phyloP scores from a whole-genome alignment of 2,329 filamentous ascomycete species.

The Penicillium polonicum region DNA sequence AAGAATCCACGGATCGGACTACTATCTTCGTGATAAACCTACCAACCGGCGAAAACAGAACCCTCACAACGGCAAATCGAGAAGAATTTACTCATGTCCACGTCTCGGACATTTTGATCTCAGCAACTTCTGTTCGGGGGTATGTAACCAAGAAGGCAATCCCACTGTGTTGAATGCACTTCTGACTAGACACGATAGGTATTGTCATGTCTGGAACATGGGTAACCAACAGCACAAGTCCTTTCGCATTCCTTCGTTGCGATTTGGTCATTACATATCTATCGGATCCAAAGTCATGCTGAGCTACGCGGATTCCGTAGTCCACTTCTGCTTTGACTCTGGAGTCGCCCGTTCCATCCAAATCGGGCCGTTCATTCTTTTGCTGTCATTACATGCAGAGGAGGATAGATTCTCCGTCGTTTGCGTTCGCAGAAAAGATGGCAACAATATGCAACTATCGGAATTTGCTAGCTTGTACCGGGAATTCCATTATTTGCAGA shows the following conservation, averaged over 20 bases:
- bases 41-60: background rate
- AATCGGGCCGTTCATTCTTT: conserved; percentile 6
- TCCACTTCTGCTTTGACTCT: conserved; percentile 26
- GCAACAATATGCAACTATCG: background rate
- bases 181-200: conserved; percentile 14
- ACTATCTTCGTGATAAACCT: conserved; percentile 7
- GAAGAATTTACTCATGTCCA: conserved; percentile 2
- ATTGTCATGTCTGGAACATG: conserved; percentile 35
- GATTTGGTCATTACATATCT: conserved; percentile 19
- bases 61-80: conserved; percentile 16
- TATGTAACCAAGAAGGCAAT: background rate
- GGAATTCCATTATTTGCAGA: background rate
- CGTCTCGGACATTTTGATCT: conserved; percentile 9
- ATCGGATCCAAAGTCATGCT: conserved; percentile 26
- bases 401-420: conserved; percentile 20
- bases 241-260: conserved; percentile 30
- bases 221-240: conserved; percentile 18
- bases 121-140: conserved; percentile 7
- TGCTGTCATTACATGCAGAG: conserved; percentile 18
- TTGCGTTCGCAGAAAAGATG: conserved; percentile 6
- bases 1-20: background rate
- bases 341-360: conserved; percentile 16
- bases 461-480: accelerated
- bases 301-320: conserved; percentile 16
- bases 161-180: background rate